Base-by-base conservation (phyloP, 331 rosid species). In the Dryas integrifolia region DNA sequence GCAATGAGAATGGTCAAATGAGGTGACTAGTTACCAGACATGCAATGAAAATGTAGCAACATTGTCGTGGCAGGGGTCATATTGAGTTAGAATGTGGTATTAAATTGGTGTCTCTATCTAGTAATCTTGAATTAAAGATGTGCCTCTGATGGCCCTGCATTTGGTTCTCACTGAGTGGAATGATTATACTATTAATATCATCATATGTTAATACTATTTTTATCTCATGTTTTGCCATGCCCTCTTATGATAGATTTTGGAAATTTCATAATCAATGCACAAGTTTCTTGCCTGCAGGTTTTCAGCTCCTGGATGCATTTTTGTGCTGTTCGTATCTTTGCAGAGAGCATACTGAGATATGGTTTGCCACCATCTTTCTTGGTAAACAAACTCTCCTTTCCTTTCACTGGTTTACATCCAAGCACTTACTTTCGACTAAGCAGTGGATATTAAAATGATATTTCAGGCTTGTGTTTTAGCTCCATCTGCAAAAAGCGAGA, bases 221-320 rank as follows among this genome's bases (percentile, higher is more conserved):
- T 9, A 2, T 21, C 15, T 2, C 8, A n/a, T 14, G 16, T 41
- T 9, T 40, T 6, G 7, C 9, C 21, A 6, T 59, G 26, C 24
- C 13, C 51, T 14, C 12, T 7, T 43, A 13, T 16, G 74, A 70
- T 18, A 11, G 43, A 41, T 43, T 39, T 43, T 4, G 44, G 10
- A 24, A 40, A 70, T 57, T 57, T 12, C 14, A 2, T 11, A 24
- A 15, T 3, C 0, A 61, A 61, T 15, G 13, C 3, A 39, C 48
- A 15, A 2, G 13, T 18, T 57, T 50, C 50, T 67, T 45, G 58
- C 58, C 61, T 77, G 72, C 63, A 93, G 98, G 97, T 93, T 82
- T 86, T 93, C 79, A 89, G 90, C 85, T 91, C 97, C 79, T 94
- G 96, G 98, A 89, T 94, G 98, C 98, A 94, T 86, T 91, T 94